Evolutionary conservation across 2,329 filamentous ascomycete species (phyloP), one percentile per base, ranked within the genome.

Genomic region (Ceratocystis variospora): DNA sequence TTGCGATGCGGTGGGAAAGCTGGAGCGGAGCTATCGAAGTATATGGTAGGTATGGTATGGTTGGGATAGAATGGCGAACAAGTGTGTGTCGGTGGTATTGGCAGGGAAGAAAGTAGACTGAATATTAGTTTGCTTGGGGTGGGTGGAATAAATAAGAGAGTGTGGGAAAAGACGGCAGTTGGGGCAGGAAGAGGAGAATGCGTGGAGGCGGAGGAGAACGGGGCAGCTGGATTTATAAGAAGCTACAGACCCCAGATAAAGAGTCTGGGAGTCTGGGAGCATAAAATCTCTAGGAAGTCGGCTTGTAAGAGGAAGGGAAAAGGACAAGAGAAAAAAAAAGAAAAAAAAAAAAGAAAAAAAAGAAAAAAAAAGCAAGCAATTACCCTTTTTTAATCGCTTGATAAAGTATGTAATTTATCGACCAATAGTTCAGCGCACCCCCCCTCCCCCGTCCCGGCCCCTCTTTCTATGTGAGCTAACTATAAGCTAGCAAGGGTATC

Each of bases 211-310:
- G 59, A 31, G 59, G 59, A 61, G 61, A 41, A 63, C 61, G 61
- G 61, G 61, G 61, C 61, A 48, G 33, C 61, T 63, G 25, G 10
- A 31, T 48, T 63, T 63, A 63, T 63, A 63, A 45, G 22, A 63
- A 57, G 53, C 28, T 33, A 33, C 53, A 33, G 28, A 44, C 61
- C 61, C 61, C 61, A 63, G 61, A 63, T 63, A 63, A 57, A 33
- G n/a, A 46, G 19, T 28, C 28, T 28, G 28, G 28, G 22, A 33
- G 53, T 33, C 31, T 57, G 28, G 19, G 53, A 31, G 53, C 28
- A 57, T 22, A 53, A 25, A 57, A 57, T 57, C 53, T 57, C 53
- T 57, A 45, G 61, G 33, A 62, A 62, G 45, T 62, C 61, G 44
- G 41, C 61, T 48, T 63, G 61, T 31, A 48, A 10, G 41, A 44